phyloP scores from a whole-genome alignment of 352 stramenopile species.

The Thalassiosira mediterranea region DNA sequence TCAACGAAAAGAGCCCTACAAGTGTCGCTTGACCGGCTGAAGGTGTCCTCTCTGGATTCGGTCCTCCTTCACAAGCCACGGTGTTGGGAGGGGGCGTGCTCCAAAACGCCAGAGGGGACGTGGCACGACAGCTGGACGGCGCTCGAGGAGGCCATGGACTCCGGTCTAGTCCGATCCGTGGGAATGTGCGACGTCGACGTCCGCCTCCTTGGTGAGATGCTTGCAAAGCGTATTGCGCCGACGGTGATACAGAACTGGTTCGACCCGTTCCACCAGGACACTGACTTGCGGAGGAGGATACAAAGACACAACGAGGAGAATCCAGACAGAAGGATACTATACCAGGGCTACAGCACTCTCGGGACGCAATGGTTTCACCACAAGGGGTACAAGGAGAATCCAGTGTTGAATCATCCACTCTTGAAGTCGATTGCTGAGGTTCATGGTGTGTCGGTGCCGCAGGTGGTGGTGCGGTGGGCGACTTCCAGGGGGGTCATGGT shows the following conservation, averaged over 20 bases:
- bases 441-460: constrained; percentile 46
- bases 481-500: constrained; percentile 69
- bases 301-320: constrained; percentile 34
- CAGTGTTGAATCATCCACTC: constrained; percentile 52
- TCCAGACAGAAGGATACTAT: constrained; percentile 60
- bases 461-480: constrained; percentile 77
- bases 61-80: constrained; percentile 81
- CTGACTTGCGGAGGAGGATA: constrained; percentile 46
- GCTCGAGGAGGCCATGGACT: constrained; percentile 65
- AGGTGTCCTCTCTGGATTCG: constrained; percentile 68
- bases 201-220: constrained; percentile 51
- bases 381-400: constrained; percentile 55
- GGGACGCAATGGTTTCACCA: constrained; percentile 77
- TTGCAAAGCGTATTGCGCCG: constrained; percentile 53
- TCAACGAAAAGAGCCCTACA: constrained; percentile 48
- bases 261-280: constrained; percentile 83
- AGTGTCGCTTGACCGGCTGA: constrained; percentile 49
- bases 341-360: constrained; percentile 79
- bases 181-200: constrained; percentile 76
- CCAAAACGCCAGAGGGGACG: constrained; percentile 56
- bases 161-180: constrained; percentile 64
- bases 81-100: constrained; percentile 72
- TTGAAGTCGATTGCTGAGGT: constrained; percentile 62
- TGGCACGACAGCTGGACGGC: constrained; percentile 79
- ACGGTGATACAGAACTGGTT: constrained; percentile 85